Percentiles rank a stretch among this genome's conserved stretches.
Evolutionary conservation across 2,329 filamentous ascomycete genomes (phyloP).

Genomic region (Fusarium odoratissimum): DNA sequence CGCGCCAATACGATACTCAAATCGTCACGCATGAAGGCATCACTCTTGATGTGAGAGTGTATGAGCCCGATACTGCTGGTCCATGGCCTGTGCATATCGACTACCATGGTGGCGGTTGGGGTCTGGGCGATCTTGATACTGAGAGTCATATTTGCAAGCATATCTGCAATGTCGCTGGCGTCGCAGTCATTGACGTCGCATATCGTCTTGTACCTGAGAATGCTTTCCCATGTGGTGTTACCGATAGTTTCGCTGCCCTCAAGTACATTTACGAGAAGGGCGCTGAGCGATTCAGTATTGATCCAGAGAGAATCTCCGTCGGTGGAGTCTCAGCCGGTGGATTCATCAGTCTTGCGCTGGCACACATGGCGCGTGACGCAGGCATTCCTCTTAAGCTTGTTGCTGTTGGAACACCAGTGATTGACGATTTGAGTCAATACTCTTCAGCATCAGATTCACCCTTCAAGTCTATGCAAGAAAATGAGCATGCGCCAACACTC

Average conservation of each 20-base stretch:
- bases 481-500: constrained; percentile 11
- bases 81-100: constrained; percentile 61
- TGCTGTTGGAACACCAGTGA: constrained; percentile 8
- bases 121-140: constrained; percentile 61
- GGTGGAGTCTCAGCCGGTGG: constrained; percentile 8
- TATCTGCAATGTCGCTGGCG: constrained; percentile 56
- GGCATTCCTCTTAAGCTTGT: constrained; percentile 8
- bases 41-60: neutral
- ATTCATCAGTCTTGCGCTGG: constrained; percentile 11
- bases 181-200: constrained; percentile 58
- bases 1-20: constrained; percentile 52
- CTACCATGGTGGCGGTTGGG: constrained; percentile 63
- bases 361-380: constrained; percentile 3
- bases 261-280: constrained; percentile 9
- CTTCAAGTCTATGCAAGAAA: neutral
- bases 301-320: neutral
- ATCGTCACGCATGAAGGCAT: neutral
- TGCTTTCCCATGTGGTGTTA: constrained; percentile 7
- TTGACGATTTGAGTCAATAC: constrained; percentile 5
- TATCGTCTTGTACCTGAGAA: constrained; percentile 8
- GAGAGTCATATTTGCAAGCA: constrained; percentile 62
- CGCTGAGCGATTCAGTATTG: constrained; percentile 1
- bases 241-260: constrained; percentile 9
- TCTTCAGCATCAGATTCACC: constrained; percentile 13
- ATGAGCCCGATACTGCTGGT: constrained; percentile 45